A percentile compares a stretch with the other conserved stretches of the same genome.
Evolutionary conservation across 176 grass and related monocot species (phyloP).

Genomic region (Pontederia paniculata): DNA sequence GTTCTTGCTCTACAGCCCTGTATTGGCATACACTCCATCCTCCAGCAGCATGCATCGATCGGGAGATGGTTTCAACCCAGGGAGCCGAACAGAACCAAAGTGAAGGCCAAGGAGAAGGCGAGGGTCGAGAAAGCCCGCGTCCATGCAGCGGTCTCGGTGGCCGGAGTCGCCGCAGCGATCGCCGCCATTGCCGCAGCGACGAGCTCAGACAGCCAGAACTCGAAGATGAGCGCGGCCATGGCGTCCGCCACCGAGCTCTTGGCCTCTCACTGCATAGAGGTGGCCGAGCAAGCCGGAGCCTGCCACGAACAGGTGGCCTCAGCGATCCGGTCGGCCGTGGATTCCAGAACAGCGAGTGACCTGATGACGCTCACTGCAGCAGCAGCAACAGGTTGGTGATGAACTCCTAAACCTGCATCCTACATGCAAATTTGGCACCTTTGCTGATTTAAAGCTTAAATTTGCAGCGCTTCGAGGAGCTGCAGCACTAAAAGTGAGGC

Average conservation of each 20-base stretch:
- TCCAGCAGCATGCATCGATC: constrained; percentile 40
- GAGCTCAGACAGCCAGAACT: constrained; percentile 16
- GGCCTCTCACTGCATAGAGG: constrained; percentile 74
- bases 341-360: constrained; percentile 57
- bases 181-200: constrained; percentile 40
- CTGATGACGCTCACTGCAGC: constrained; percentile 83
- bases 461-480: constrained; percentile 72
- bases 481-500: constrained; percentile 58
- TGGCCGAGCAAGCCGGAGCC: constrained; percentile 61
- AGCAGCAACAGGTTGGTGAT: constrained; percentile 62
- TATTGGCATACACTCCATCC: constrained; percentile 34
- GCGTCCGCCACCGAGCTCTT: constrained; percentile 79
- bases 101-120: constrained; percentile 60
- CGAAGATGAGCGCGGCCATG: constrained; percentile 57
- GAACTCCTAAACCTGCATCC: not conserved
- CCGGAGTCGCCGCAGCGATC: constrained; percentile 70
- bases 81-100: constrained; percentile 33
- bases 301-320: constrained; percentile 55
- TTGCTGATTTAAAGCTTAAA: not conserved
- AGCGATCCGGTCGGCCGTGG: constrained; percentile 56
- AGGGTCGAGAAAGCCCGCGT: constrained; percentile 65
- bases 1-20: constrained; percentile 20
- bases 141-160: constrained; percentile 74
- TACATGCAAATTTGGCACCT: not conserved
- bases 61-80: constrained; percentile 75